Base-by-base conservation (phyloP, 2,329 filamentous ascomycete genomes). In the Cladophialophora bantiana region DNA sequence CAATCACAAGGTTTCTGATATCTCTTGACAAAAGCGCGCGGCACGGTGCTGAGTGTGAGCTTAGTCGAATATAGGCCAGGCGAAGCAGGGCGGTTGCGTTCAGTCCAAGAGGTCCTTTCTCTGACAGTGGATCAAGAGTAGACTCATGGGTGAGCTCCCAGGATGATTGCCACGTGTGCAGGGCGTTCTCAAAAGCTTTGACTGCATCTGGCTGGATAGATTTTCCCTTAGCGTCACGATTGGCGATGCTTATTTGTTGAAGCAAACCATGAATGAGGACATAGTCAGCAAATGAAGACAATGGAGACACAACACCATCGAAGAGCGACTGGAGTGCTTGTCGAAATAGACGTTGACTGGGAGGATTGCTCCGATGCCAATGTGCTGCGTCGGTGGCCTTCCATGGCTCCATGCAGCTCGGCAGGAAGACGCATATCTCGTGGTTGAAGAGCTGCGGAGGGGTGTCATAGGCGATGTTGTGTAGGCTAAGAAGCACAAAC, bases 71-170 rank as follows among this genome's bases (percentile, higher is more conserved):
- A 60, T 70, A 72, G 38, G 72, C 72, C 34, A 71, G 59, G 38
- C 72, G 72, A 35, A 74, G 62, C 40, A 74, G 58, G 2, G 71
- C 71, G 10, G 71, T 70, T 54, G 68, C 71, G 35, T 69, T 74
- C 57, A 73, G 68, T 31, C 67, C 68, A 3, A 73, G 60, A 0
- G 72, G 72, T 7, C 71, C 72, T 53, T 71, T 72, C 15, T 66
- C 59, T 31, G 70, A 73, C 32, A 64, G 58, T 10, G 72, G 72
- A 53, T 69, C 68, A 31, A 73, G 65, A 10, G 66, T 70, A n/a
- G 71, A 66, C 48, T 73, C 72, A 6, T 59, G 59, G 38, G 67
- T 73, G 35, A 53, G 65, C 48, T 73, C 71, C 72, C 72, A 73
- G 53, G 62, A 69, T 9, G 31, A 60, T 60, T 72, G 71, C 72